Conservation (phyloP, 441 rosid genomes). For the Gossypium davidsonii region DNA sequence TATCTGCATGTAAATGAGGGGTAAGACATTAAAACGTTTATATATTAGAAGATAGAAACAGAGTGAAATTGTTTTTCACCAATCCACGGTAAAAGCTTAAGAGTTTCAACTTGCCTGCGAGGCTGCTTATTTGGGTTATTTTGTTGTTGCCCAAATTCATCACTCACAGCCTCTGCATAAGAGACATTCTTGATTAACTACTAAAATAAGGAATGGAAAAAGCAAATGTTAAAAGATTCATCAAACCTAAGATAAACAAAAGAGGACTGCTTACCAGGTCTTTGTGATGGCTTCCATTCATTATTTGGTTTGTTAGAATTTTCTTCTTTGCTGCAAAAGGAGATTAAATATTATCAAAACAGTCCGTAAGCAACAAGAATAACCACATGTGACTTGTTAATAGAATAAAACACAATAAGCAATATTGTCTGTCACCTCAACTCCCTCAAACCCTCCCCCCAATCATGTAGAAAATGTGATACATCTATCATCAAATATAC, state of each 20-base stretch:
- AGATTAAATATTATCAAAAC: slow-evolving; percentile 1
- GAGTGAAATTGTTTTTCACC: background rate
- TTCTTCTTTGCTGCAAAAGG: slow-evolving; percentile 60
- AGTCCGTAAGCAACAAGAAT: background rate
- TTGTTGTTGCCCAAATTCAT: slow-evolving; percentile 61
- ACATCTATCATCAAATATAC: background rate
- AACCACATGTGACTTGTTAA: background rate
- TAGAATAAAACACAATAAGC: background rate
- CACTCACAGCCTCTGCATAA: slow-evolving; percentile 42
- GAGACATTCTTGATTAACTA: slow-evolving; percentile 7
- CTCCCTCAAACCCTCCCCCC: background rate
- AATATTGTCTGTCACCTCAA: background rate
- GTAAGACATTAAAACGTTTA: background rate
- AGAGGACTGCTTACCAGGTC: slow-evolving; percentile 44
- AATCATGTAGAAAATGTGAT: background rate
- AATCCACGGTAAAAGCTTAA: background rate
- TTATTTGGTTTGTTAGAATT: slow-evolving; percentile 40
- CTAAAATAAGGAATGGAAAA: background rate
- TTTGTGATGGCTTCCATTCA: slow-evolving; percentile 54
- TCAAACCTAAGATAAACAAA: background rate
- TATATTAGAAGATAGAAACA: background rate
- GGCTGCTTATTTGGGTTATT: slow-evolving; percentile 57
- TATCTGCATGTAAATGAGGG: slow-evolving; percentile 41
- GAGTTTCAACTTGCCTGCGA: slow-evolving; percentile 52
- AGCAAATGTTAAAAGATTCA: background rate